phyloP scores from a whole-genome alignment of 257 asterid species.

The Leptodermis oblonga region DNA sequence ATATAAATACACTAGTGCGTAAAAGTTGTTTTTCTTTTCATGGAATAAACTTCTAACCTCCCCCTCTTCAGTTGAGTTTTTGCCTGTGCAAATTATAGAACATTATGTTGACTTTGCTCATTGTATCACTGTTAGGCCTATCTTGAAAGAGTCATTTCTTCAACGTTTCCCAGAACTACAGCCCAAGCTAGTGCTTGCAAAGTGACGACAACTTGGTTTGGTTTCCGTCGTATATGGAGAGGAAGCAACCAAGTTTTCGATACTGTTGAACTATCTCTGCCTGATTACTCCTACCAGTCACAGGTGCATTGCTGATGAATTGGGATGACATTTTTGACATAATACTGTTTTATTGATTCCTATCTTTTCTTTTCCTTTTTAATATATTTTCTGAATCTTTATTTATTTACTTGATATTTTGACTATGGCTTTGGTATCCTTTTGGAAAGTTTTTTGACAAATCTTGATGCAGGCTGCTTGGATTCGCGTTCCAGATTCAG shows the following conservation, averaged over 20 bases:
- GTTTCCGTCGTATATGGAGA: constrained; percentile 76
- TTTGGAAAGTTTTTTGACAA: neutral
- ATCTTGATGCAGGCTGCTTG: constrained; percentile 72
- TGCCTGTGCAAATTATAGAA: neutral
- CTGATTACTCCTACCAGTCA: constrained; percentile 74
- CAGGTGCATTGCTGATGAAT: constrained; percentile 45
- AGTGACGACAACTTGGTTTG: constrained; percentile 89
- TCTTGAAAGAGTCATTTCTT: constrained; percentile 42
- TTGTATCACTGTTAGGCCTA: constrained; percentile 51
- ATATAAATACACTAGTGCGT: neutral
- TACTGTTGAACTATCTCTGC: constrained; percentile 87
- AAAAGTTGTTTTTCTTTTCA: neutral
- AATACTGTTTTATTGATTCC: neutral
- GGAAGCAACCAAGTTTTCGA: constrained; percentile 78
- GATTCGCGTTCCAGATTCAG: constrained; percentile 81
- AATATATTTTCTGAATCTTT: neutral
- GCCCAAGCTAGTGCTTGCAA: constrained; percentile 66
- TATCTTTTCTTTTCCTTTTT: constrained; percentile 4
- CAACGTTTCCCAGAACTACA: constrained; percentile 43
- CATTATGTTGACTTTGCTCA: constrained; percentile 18
- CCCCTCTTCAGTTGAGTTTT: neutral
- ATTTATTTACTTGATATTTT: constrained; percentile 3
- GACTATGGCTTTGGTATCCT: neutral
- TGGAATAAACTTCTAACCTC: neutral
- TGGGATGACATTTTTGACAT: neutral